Percentiles rank a stretch among this genome's conserved stretches.
These are phyloP conservation scores for Xylaria nigripes DNA, from an alignment of 495 filamentous ascomycete species.

Conservation along the genomic window DNA sequence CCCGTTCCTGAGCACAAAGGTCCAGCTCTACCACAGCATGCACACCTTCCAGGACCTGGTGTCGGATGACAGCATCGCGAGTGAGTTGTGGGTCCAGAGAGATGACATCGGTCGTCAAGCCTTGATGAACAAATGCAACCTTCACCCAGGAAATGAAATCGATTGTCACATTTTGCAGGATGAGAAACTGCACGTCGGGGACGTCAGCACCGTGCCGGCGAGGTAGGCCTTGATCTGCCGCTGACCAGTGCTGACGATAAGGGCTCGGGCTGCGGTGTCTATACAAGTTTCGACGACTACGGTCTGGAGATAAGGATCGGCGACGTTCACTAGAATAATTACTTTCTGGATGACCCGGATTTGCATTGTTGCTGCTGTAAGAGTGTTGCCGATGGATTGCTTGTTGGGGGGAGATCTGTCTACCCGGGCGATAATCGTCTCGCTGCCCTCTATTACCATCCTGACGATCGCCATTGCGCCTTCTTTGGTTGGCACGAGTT, in stretches of 20 bases:
- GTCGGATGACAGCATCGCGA: conserved; percentile 66
- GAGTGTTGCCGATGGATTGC: conserved; percentile 29
- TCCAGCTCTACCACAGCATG: conserved; percentile 73
- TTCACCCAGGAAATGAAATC: conserved; percentile 80
- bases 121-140: conserved; percentile 58
- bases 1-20: conserved; percentile 53
- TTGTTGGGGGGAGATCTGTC: conserved; percentile 45
- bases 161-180: conserved; percentile 69
- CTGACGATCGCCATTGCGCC: conserved; percentile 38
- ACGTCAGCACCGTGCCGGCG: conserved; percentile 66
- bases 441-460: conserved; percentile 42
- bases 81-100: conserved; percentile 69
- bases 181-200: conserved; percentile 84
- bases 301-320: conserved; percentile 60
- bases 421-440: conserved; percentile 60
- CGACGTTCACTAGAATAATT: conserved; percentile 40
- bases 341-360: conserved; percentile 30
- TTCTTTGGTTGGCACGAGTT: conserved; percentile 24
- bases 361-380: conserved; percentile 31
- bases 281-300: conserved; percentile 47
- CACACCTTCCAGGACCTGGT: conserved; percentile 85
- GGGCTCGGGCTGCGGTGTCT: conserved; percentile 58
- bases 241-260: conserved; percentile 39
- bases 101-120: conserved; percentile 66
- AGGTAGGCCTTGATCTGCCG: conserved; percentile 62